Percentiles rank a stretch among this genome's conserved stretches.
Conservation (phyloP, 2,329 filamentous ascomycete species). For the Fusarium torreyae region DNA sequence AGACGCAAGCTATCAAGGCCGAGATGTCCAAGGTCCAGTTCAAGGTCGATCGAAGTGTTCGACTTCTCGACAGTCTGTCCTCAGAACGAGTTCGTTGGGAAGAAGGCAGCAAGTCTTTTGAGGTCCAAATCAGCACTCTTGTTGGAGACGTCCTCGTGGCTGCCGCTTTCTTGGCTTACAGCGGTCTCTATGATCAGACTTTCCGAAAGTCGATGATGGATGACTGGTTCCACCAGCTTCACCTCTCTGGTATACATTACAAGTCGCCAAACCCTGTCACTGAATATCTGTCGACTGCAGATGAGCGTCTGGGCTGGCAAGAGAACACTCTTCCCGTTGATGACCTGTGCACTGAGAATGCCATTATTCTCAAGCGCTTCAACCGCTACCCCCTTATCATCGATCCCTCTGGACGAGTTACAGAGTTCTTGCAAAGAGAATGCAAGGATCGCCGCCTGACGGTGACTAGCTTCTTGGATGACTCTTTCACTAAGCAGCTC, state of each 20-base stretch:
- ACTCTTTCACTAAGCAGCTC: slow-evolving; percentile 97
- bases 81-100: slow-evolving; percentile 96
- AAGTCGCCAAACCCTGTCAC: slow-evolving; percentile 96
- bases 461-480: slow-evolving; percentile 97
- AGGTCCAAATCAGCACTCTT: slow-evolving; percentile 96
- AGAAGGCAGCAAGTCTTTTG: slow-evolving; percentile 96
- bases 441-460: slow-evolving; percentile 94
- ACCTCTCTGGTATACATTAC: slow-evolving; percentile 91
- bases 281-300: slow-evolving; percentile 95
- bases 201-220: slow-evolving; percentile 98
- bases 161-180: slow-evolving; percentile 97
- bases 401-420: slow-evolving; percentile 94
- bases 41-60: slow-evolving; percentile 97
- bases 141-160: slow-evolving; percentile 96
- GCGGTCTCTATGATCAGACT: slow-evolving; percentile 96
- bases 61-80: slow-evolving; percentile 92
- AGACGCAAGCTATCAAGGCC: slow-evolving; percentile 96
- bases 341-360: slow-evolving; percentile 98
- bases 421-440: slow-evolving; percentile 95
- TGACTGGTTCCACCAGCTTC: slow-evolving; percentile 95
- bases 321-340: slow-evolving; percentile 94
- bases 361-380: slow-evolving; percentile 96
- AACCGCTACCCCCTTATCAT: slow-evolving; percentile 99
- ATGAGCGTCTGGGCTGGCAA: slow-evolving; percentile 96
- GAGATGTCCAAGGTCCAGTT: slow-evolving; percentile 98